Evolutionary conservation across 345 rosid species (phyloP).

Genomic region (Turnera subulata): DNA sequence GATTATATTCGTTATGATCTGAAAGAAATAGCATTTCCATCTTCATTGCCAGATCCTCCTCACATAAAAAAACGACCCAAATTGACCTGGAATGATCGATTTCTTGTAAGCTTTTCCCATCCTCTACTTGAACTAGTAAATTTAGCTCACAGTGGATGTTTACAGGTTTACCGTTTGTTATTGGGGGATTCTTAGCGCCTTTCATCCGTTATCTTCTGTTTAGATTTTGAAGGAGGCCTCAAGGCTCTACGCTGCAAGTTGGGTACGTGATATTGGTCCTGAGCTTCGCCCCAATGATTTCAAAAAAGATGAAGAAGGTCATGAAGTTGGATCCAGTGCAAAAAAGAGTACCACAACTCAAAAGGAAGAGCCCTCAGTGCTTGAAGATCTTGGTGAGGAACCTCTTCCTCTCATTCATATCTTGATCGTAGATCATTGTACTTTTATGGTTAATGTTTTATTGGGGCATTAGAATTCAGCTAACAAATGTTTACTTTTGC

Average conservation of each 20-base stretch:
- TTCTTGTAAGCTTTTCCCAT: slow-evolving; percentile 35
- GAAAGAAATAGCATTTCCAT: slow-evolving; percentile 89
- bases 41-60: slow-evolving; percentile 88
- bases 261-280: slow-evolving; percentile 95
- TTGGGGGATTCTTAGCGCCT: neutral
- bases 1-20: slow-evolving; percentile 75
- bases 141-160: neutral
- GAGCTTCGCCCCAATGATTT: slow-evolving; percentile 83
- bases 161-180: neutral
- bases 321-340: slow-evolving; percentile 32
- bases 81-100: slow-evolving; percentile 73
- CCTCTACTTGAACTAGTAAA: neutral
- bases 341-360: slow-evolving; percentile 17
- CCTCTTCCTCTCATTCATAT: neutral
- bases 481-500: no score
- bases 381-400: slow-evolving; percentile 84
- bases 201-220: neutral
- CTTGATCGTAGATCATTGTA: no score
- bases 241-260: slow-evolving; percentile 85
- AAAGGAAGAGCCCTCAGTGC: slow-evolving; percentile 58
- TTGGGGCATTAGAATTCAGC: no score
- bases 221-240: slow-evolving; percentile 88
- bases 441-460: no score
- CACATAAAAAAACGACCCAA: slow-evolving; percentile 68
- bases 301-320: slow-evolving; percentile 46